Evolutionary conservation across 2,329 filamentous ascomycete genomes (phyloP).

Genomic region (Aspergillus novofumigatus): DNA sequence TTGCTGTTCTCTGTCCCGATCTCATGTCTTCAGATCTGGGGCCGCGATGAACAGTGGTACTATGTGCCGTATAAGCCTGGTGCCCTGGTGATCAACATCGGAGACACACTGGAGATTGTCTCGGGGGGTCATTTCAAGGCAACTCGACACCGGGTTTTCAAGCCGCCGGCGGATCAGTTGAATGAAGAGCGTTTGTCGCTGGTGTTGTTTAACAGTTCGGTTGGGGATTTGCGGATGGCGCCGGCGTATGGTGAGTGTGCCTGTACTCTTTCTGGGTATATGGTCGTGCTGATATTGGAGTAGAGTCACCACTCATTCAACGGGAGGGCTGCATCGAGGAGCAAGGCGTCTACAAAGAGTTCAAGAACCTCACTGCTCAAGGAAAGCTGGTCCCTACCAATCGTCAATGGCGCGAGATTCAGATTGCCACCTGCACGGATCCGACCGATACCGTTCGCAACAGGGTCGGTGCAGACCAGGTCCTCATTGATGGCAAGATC

Average conservation of each 20-base stretch:
- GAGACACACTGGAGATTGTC: slow-evolving; percentile 44
- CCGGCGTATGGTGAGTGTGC: too few species aligned
- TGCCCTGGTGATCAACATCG: slow-evolving; percentile 49
- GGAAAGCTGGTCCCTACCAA: slow-evolving; percentile 45
- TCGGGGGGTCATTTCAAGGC: too few species aligned
- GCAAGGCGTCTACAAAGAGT: too few species aligned
- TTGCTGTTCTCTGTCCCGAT: slow-evolving; percentile 47
- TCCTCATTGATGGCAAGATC: slow-evolving; percentile 42
- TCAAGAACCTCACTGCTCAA: slow-evolving; percentile 15
- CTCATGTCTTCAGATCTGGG: slow-evolving; percentile 47
- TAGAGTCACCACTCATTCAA: too few species aligned
- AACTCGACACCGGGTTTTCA: too few species aligned
- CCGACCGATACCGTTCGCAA: slow-evolving; percentile 41
- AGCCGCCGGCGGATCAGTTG: too few species aligned
- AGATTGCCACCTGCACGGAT: slow-evolving; percentile 44
- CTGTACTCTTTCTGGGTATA: too few species aligned
- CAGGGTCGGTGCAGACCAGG: slow-evolving; percentile 41
- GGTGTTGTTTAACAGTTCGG: too few species aligned
- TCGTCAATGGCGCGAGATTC: slow-evolving; percentile 48
- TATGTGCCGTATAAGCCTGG: slow-evolving; percentile 42
- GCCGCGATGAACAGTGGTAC: slow-evolving; percentile 44
- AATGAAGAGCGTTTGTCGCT: too few species aligned
- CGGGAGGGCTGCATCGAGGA: too few species aligned
- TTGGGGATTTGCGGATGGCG: too few species aligned
- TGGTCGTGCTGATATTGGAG: too few species aligned